Conservation (phyloP, 768 basidiomycete species). For the Mycena alexandri region DNA sequence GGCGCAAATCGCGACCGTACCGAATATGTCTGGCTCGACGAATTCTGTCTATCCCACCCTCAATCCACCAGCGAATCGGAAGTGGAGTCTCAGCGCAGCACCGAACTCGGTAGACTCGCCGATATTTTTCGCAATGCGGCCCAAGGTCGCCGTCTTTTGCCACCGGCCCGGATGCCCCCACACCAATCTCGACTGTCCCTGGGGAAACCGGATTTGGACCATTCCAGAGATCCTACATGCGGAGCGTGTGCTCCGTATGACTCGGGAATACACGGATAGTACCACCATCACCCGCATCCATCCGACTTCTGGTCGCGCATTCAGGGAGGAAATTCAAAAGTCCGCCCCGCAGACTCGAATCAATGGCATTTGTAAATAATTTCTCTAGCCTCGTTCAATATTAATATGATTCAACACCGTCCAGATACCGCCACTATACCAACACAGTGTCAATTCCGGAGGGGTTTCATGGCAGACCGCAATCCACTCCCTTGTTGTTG, state of each 20-base stretch:
- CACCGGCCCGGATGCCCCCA: conserved; percentile 34
- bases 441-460: conserved; percentile 36
- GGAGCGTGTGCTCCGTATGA: conserved; percentile 31
- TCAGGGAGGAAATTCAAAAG: conserved; percentile 7
- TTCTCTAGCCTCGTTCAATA: neutral
- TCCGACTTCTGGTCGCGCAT: neutral
- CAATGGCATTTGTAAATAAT: conserved; percentile 13
- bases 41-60: neutral
- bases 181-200: conserved; percentile 32
- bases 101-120: conserved; percentile 39
- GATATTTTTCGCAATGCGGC: conserved; percentile 40
- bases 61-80: neutral
- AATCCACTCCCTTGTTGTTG: conserved; percentile 42
- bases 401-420: neutral
- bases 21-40: conserved; percentile 17
- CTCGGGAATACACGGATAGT: neutral
- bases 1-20: neutral
- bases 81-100: conserved; percentile 24
- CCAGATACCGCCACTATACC: conserved; percentile 37
- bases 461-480: conserved; percentile 35
- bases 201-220: conserved; percentile 39
- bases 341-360: neutral
- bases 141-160: conserved; percentile 40
- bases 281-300: conserved; percentile 4
- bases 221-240: conserved; percentile 41